These are phyloP conservation scores for Leavenworthia alabamica DNA, from an alignment of 345 rosid genomes.

Conservation along the genomic window DNA sequence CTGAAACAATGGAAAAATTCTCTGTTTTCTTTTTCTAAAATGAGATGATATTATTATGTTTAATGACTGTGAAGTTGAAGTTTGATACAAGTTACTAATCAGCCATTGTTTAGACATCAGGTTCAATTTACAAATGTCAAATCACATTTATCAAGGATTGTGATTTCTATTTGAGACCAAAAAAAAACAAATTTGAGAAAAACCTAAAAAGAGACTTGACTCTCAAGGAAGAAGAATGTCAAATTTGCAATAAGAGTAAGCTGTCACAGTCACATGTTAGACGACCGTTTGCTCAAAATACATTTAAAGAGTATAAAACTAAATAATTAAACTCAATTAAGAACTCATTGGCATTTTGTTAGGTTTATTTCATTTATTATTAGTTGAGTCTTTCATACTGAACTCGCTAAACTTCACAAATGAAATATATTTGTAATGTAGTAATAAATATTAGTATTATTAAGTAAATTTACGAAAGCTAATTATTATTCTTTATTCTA, in stretches of 20 bases:
- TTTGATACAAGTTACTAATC: neutral
- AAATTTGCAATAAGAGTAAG: slow-evolving; percentile 69
- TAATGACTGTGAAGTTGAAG: neutral
- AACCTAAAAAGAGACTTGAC: neutral
- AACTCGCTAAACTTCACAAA: no score
- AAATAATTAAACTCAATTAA: no score
- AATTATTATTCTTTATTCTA: no score
- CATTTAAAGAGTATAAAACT: no score
- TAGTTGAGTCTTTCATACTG: no score
- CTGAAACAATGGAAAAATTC: neutral
- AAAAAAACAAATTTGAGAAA: neutral
- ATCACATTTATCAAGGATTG: no score
- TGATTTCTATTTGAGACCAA: neutral
- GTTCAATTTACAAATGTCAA: neutral
- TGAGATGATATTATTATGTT: neutral
- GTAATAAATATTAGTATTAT: no score
- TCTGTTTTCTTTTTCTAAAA: neutral
- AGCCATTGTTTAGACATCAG: neutral
- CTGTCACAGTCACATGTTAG: slow-evolving; percentile 84
- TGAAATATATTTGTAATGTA: no score
- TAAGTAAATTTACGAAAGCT: no score
- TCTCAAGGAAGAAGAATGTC: neutral
- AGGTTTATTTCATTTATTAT: no score
- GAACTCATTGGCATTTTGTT: no score
- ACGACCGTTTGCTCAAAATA: slow-evolving; percentile 77